These are phyloP conservation scores for Wickerhamomyces bovis DNA, from an alignment of 805 yeast genomes.

Conservation along the genomic window DNA sequence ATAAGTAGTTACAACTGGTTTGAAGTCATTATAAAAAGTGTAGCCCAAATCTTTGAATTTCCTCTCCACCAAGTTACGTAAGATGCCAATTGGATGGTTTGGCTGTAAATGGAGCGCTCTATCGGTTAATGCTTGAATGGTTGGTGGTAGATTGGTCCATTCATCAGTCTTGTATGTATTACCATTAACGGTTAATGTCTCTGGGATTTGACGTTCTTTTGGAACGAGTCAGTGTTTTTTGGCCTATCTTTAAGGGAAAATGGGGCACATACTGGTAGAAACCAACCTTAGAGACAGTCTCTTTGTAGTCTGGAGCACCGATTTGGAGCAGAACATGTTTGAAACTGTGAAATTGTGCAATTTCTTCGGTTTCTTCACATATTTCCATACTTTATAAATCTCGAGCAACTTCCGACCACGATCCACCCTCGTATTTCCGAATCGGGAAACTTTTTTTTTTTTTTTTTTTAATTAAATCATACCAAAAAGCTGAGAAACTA, in stretches of 20 bases:
- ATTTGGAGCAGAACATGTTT: neutral
- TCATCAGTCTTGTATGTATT: constrained; percentile 55
- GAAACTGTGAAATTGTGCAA: neutral
- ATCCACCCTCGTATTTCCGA: neutral
- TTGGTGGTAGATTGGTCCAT: constrained; percentile 81
- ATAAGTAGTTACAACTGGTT: constrained; percentile 73
- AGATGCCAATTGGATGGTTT: constrained; percentile 85
- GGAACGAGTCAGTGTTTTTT: too few relatives aligned
- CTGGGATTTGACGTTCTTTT: constrained; percentile 19
- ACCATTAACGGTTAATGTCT: constrained; percentile 37
- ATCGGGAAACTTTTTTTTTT: neutral
- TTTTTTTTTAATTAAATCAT: neutral
- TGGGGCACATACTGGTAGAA: neutral
- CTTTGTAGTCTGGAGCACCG: neutral
- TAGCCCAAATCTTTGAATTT: constrained; percentile 63
- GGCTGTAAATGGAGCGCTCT: constrained; percentile 68
- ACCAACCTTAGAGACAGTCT: neutral
- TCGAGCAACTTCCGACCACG: neutral
- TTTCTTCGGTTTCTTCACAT: neutral
- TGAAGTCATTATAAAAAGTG: constrained; percentile 72
- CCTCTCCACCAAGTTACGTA: constrained; percentile 65
- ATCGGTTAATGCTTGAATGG: constrained; percentile 61
- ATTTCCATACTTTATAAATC: neutral
- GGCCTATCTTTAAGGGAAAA: neutral
- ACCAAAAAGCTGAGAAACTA: neutral